Conservation (phyloP, 2,329 filamentous ascomycete genomes). For the Sarocladium strictum region DNA sequence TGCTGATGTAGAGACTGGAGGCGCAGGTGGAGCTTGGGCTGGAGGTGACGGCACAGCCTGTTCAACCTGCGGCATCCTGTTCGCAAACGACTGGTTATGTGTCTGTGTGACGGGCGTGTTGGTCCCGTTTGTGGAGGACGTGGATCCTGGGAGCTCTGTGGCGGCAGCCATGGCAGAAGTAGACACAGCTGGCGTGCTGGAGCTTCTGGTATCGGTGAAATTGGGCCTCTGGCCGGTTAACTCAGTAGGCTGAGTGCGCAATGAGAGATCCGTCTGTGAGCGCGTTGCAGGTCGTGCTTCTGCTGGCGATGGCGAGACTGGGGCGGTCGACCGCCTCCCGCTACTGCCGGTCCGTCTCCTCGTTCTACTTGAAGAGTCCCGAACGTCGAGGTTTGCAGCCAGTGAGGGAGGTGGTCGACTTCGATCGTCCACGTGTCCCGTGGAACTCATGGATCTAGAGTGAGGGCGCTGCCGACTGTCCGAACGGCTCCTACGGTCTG, state of each 20-base stretch:
- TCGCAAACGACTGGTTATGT: conserved; percentile 25
- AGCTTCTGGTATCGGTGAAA: conserved; percentile 36
- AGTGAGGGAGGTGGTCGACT: conserved; percentile 41
- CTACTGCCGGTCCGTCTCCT: conserved; percentile 49
- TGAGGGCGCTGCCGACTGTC: conserved; percentile 32
- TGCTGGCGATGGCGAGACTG: conserved; percentile 33
- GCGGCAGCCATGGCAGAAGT: conserved; percentile 18
- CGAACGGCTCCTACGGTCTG: conserved; percentile 19
- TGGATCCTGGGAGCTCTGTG: conserved; percentile 15
- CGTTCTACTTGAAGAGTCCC: conserved; percentile 22
- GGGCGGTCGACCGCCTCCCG: conserved; percentile 48
- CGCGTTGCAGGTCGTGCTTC: conserved; percentile 46
- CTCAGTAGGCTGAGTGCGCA: conserved; percentile 35
- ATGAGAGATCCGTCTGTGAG: conserved; percentile 59
- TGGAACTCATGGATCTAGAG: conserved; percentile 40
- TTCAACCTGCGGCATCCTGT: conserved; percentile 21
- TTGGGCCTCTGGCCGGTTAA: conserved; percentile 30
- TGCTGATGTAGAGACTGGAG: not conserved
- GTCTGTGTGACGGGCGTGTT: conserved; percentile 20
- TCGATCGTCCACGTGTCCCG: conserved; percentile 37
- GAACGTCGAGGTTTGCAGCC: conserved; percentile 24
- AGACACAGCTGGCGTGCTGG: conserved; percentile 28
- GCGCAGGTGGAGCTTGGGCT: conserved; percentile 17
- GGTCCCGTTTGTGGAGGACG: conserved; percentile 12
- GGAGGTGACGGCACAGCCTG: conserved; percentile 12